phyloP scores from a whole-genome alignment of 176 grass and related monocot genomes.

The Triticum urartu region DNA sequence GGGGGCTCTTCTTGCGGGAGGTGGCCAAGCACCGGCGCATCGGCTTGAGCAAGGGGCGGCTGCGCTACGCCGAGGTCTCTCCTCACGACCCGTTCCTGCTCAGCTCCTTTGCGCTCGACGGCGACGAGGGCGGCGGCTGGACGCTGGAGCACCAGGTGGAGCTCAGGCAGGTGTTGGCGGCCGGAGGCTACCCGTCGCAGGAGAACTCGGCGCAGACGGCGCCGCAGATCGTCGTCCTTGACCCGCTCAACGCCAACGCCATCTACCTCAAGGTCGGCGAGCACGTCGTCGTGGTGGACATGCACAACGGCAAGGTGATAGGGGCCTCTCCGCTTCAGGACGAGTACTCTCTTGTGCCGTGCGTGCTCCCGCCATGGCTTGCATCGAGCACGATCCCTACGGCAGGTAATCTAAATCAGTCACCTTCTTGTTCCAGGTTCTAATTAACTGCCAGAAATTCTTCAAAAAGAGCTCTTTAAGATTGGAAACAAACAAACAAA shows the following conservation, averaged over 20 bases:
- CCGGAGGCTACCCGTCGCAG: not conserved
- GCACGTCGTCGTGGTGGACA: not conserved
- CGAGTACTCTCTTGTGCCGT: not conserved
- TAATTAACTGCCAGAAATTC: not conserved
- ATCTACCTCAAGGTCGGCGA: not conserved
- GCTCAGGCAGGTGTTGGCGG: not conserved
- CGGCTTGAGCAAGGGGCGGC: not conserved
- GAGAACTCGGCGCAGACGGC: not conserved
- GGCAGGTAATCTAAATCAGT: not conserved
- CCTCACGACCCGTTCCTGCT: not conserved
- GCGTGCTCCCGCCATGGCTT: not conserved
- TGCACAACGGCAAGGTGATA: not conserved
- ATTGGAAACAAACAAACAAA: too few species aligned
- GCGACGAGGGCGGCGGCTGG: not conserved
- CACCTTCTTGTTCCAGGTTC: not conserved
- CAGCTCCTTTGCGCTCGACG: not conserved
- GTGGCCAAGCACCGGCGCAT: not conserved
- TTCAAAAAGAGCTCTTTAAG: too few species aligned
- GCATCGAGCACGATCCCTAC: not conserved
- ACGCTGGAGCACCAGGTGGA: conserved; percentile 5
- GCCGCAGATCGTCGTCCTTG: not conserved
- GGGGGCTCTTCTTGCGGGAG: not conserved
- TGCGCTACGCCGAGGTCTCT: not conserved
- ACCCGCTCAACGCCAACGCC: not conserved
- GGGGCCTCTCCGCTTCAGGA: not conserved